Percentiles rank a stretch among this genome's conserved stretches.
These are phyloP conservation scores for Trichoderma erinaceum DNA, from an alignment of 495 filamentous ascomycete genomes.

Conservation along the genomic window DNA sequence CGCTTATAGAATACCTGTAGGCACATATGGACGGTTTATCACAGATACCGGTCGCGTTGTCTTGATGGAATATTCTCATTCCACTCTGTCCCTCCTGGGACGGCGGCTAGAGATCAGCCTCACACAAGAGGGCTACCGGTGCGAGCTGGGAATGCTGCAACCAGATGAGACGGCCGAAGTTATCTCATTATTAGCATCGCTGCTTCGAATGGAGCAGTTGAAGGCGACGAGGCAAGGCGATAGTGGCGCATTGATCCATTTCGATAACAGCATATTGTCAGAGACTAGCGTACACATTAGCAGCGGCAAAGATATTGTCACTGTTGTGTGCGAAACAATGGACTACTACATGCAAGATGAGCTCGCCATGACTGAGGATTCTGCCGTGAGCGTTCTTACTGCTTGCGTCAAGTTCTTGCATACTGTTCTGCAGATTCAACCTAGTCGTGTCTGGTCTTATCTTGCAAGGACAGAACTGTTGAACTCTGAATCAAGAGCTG, in stretches of 20 bases:
- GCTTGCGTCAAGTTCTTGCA: constrained; percentile 75
- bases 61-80: constrained; percentile 65
- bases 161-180: constrained; percentile 35
- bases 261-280: constrained; percentile 47
- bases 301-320: constrained; percentile 68
- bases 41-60: constrained; percentile 50
- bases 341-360: constrained; percentile 66
- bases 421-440: constrained; percentile 61
- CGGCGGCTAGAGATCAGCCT: constrained; percentile 59
- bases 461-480: constrained; percentile 73
- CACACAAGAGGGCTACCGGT: constrained; percentile 27
- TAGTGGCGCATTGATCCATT: constrained; percentile 17
- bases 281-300: constrained; percentile 68
- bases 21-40: constrained; percentile 64
- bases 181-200: constrained; percentile 36
- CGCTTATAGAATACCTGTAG: constrained; percentile 48
- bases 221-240: constrained; percentile 21
- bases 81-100: constrained; percentile 69
- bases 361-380: constrained; percentile 40
- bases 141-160: constrained; percentile 26
- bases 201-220: constrained; percentile 35
- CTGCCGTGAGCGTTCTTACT: constrained; percentile 56
- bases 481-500: constrained; percentile 62
- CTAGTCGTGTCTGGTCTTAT: constrained; percentile 82
- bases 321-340: constrained; percentile 75